Evolutionary conservation across 2,329 filamentous ascomycete genomes (phyloP).

Genomic region (Venturia aucupariae): DNA sequence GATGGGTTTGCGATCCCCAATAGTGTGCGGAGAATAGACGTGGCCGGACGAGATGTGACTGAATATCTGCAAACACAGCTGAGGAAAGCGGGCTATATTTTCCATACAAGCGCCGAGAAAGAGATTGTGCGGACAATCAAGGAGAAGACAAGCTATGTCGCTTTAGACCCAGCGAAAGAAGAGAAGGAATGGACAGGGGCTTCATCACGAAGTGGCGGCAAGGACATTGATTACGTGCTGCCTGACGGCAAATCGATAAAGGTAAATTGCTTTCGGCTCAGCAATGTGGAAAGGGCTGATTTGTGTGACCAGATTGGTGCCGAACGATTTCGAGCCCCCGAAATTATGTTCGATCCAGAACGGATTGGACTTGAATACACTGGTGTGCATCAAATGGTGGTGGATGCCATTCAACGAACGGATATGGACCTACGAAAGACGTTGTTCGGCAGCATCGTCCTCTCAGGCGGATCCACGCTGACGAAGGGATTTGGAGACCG

Average conservation of each 20-base stretch:
- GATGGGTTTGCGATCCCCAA: constrained; percentile 96
- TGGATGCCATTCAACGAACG: constrained; percentile 88
- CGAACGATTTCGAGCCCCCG: constrained; percentile 89
- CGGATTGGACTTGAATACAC: constrained; percentile 95
- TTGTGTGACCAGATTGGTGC: constrained; percentile 60
- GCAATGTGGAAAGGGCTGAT: constrained; percentile 6
- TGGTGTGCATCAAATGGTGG: constrained; percentile 94
- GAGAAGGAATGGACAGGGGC: constrained; percentile 84
- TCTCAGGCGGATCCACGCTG: constrained; percentile 90
- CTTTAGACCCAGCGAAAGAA: constrained; percentile 81
- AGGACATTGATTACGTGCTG: constrained; percentile 76
- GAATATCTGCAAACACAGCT: constrained; percentile 87
- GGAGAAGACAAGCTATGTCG: constrained; percentile 87
- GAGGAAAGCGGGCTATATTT: constrained; percentile 85
- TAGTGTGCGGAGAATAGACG: constrained; percentile 90
- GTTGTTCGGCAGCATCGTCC: constrained; percentile 91
- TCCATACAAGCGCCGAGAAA: constrained; percentile 97
- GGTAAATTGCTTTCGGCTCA: constrained; percentile 38
- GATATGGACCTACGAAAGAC: constrained; percentile 93
- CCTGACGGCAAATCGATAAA: constrained; percentile 92
- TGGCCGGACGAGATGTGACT: constrained; percentile 90
- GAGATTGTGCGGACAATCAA: constrained; percentile 98
- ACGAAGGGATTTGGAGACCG: constrained; percentile 96
- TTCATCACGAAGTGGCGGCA: constrained; percentile 66
- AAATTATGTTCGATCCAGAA: constrained; percentile 96